Percentiles rank a stretch among this genome's conserved stretches.
Conservation (phyloP, 1,284 basidiomycete genomes). For the Rhodotorula sp. region DNA sequence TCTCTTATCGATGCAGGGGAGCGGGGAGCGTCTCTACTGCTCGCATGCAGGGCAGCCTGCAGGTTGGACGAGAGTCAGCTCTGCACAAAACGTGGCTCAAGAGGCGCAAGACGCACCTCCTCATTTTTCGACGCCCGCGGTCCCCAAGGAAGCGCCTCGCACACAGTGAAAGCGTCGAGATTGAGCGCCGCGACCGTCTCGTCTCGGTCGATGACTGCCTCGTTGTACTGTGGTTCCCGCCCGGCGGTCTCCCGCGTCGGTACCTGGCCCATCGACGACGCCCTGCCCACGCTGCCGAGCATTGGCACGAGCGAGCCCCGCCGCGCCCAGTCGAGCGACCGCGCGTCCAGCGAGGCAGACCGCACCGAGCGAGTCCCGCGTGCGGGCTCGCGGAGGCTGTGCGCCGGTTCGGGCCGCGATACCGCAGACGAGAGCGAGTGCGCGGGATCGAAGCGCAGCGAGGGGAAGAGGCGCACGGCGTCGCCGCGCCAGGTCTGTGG, state of each 20-base stretch:
- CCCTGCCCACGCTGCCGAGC: no score
- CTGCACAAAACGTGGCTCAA: not conserved
- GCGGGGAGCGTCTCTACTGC: no score
- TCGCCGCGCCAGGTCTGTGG: conserved; percentile 16
- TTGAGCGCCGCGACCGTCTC: conserved; percentile 2
- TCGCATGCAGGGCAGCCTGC: no score
- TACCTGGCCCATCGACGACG: not conserved
- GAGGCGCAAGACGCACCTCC: not conserved
- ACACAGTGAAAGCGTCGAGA: not conserved
- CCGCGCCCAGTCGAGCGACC: not conserved
- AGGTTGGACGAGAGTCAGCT: not conserved
- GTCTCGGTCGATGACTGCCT: not conserved
- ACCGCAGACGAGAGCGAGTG: not conserved
- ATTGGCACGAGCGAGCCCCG: not conserved
- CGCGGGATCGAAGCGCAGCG: not conserved
- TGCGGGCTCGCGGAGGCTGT: not conserved
- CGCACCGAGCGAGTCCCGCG: not conserved
- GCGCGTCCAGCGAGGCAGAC: not conserved
- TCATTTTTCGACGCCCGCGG: not conserved
- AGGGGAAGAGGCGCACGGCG: conserved; percentile 1
- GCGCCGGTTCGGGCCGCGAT: not conserved
- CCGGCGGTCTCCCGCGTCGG: not conserved
- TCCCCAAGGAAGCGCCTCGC: not conserved
- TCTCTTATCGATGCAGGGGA: no score
- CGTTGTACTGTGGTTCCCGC: conserved; percentile 1